phyloP scores from a whole-genome alignment of 495 filamentous ascomycete genomes.

The Penicillium flavigenum region DNA sequence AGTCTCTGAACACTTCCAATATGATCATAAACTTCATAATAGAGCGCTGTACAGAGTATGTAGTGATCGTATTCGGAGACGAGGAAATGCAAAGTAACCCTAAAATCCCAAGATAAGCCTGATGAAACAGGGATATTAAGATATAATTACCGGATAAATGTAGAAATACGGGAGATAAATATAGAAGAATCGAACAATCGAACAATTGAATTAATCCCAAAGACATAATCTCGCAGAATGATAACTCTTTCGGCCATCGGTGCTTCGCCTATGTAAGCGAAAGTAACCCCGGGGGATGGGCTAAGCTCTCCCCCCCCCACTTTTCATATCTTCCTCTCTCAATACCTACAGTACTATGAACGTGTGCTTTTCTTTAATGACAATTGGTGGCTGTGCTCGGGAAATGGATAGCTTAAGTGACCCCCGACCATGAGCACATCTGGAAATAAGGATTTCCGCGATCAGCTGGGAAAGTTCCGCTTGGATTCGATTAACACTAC shows the following conservation, averaged over 20 bases:
- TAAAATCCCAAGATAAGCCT: background rate
- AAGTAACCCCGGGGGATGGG: background rate
- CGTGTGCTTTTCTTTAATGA: background rate
- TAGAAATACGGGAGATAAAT: too few relatives aligned
- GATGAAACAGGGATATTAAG: background rate
- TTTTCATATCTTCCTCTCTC: background rate
- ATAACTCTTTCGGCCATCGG: background rate
- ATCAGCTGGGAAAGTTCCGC: slow-evolving; percentile 49
- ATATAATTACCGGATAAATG: background rate
- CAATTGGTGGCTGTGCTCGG: slow-evolving; percentile 13
- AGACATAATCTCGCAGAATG: slow-evolving; percentile 1
- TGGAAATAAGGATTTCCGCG: slow-evolving; percentile 45
- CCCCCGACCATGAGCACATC: slow-evolving; percentile 37
- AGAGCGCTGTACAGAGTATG: too few relatives aligned
- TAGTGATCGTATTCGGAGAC: background rate
- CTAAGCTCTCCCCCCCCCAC: slow-evolving; percentile 10
- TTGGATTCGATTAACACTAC: slow-evolving; percentile 33
- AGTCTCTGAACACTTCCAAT: background rate
- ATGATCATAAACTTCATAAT: background rate
- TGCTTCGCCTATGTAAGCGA: slow-evolving; percentile 8
- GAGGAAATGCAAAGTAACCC: background rate
- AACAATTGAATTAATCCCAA: background rate
- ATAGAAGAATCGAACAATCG: background rate
- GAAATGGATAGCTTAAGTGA: slow-evolving; percentile 30
- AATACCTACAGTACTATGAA: background rate